Evolutionary conservation across 805 yeast species (phyloP).

Genomic region (Nakazawaea wyomingensis): DNA sequence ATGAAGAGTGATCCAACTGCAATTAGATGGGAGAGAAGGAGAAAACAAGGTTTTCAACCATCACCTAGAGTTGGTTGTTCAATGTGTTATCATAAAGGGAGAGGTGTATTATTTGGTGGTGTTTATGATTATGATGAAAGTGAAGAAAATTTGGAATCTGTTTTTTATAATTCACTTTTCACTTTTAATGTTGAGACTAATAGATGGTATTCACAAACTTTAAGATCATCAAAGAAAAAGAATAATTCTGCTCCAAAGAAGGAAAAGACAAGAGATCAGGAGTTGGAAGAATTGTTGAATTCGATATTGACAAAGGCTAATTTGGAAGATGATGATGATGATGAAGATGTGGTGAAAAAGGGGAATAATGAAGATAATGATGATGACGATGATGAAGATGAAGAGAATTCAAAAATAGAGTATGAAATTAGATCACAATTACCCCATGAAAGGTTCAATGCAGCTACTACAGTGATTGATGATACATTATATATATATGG

Average conservation of each 20-base stretch:
- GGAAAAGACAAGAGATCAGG: slow-evolving; percentile 62
- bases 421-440: slow-evolving; percentile 54
- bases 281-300: slow-evolving; percentile 76
- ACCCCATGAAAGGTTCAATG: slow-evolving; percentile 89
- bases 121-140: slow-evolving; percentile 94
- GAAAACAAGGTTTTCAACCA: slow-evolving; percentile 87
- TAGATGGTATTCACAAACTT: slow-evolving; percentile 74
- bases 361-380: too few species aligned
- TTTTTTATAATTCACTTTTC: slow-evolving; percentile 72
- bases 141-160: slow-evolving; percentile 83
- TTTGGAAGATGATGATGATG: slow-evolving; percentile 50
- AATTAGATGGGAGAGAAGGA: slow-evolving; percentile 83
- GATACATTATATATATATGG: slow-evolving; percentile 83
- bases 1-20: slow-evolving; percentile 80
- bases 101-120: slow-evolving; percentile 93
- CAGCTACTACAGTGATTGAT: slow-evolving; percentile 78
- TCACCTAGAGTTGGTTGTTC: slow-evolving; percentile 94
- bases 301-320: slow-evolving; percentile 70
- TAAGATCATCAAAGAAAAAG: slow-evolving; percentile 58
- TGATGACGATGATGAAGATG: slow-evolving; percentile 33
- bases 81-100: slow-evolving; percentile 80
- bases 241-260: slow-evolving; percentile 31
- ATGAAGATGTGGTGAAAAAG: slow-evolving; percentile 31
- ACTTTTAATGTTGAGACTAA: slow-evolving; percentile 83
- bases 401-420: slow-evolving; percentile 31